A percentile compares a stretch with the other conserved stretches of the same genome.
Evolutionary conservation across 2,329 filamentous ascomycete species (phyloP).

Genomic region (Diplodia mutila): DNA sequence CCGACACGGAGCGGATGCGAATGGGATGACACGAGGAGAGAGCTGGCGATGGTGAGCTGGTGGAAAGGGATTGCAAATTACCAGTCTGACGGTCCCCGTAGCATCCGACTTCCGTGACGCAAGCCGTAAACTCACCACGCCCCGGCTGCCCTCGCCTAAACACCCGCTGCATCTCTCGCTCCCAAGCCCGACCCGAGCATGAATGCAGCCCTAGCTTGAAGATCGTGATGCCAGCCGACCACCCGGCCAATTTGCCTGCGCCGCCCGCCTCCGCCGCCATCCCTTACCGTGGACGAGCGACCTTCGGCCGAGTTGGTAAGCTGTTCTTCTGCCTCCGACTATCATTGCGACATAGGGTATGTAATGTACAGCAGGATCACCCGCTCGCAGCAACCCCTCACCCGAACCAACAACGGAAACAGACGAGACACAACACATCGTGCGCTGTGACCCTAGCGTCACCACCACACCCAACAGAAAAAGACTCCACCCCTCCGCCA

Average conservation of each 20-base stretch:
- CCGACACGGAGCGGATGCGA: neutral
- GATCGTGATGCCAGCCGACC: conserved; percentile 4
- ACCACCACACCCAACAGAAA: neutral
- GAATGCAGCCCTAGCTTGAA: conserved; percentile 5
- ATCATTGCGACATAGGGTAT: conserved; percentile 16
- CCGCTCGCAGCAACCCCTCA: conserved; percentile 2
- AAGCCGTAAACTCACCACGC: neutral
- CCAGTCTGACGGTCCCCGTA: conserved; percentile 8
- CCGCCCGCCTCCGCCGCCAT: neutral
- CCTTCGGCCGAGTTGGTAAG: conserved; percentile 11
- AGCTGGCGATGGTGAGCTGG: conserved; percentile 4
- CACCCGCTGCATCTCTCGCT: neutral
- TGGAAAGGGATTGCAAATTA: conserved; percentile 22
- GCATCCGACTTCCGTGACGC: conserved; percentile 14
- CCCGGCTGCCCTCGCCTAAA: conserved; percentile 8
- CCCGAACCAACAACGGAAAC: neutral
- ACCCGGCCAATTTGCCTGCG: neutral
- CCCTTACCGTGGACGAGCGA: neutral
- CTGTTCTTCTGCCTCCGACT: conserved; percentile 6
- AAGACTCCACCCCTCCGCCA: neutral
- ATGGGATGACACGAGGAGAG: neutral
- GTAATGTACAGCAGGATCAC: conserved; percentile 10
- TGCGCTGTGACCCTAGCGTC: neutral
- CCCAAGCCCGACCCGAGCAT: neutral
- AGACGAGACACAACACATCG: neutral